phyloP scores from a whole-genome alignment of 345 rosid species.

The Cardiospermum halicacabum region DNA sequence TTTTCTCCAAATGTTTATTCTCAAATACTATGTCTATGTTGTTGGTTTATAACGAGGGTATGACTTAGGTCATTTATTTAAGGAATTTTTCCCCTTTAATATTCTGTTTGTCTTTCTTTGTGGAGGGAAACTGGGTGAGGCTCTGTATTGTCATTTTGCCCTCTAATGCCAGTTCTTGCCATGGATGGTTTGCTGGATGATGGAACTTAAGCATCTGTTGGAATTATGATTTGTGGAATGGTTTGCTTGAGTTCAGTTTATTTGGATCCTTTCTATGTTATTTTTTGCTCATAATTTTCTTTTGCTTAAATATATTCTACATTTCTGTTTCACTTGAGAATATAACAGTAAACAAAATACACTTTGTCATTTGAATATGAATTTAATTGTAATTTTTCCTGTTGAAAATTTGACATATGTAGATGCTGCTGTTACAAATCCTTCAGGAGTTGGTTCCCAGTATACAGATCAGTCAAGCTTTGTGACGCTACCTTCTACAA shows the following conservation, averaged over 20 bases:
- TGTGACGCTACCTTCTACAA: slow-evolving; percentile 41
- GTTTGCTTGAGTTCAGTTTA: slow-evolving; percentile 3
- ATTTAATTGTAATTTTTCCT: slow-evolving; percentile 15
- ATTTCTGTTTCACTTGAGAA: not conserved
- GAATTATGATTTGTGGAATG: not conserved
- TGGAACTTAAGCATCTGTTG: not conserved
- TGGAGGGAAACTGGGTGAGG: not conserved
- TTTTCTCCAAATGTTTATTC: not conserved
- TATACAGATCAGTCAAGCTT: slow-evolving; percentile 28
- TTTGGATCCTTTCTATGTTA: not conserved
- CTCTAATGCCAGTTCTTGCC: not conserved
- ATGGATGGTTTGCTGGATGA: not conserved
- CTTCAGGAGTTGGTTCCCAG: slow-evolving; percentile 30
- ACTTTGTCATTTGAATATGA: not conserved
- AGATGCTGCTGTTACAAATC: slow-evolving; percentile 23
- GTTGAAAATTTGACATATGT: slow-evolving; percentile 30
- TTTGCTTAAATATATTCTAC: not conserved
- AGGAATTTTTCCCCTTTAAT: not conserved
- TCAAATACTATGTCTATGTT: not conserved
- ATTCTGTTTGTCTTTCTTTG: not conserved
- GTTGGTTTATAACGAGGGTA: not conserved
- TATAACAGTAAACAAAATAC: not conserved
- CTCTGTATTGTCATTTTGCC: not conserved
- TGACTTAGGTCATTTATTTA: not conserved
- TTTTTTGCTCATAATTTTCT: not conserved